These are phyloP conservation scores for Solanum lignicaule DNA, from an alignment of 257 asterid species.

Conservation along the genomic window DNA sequence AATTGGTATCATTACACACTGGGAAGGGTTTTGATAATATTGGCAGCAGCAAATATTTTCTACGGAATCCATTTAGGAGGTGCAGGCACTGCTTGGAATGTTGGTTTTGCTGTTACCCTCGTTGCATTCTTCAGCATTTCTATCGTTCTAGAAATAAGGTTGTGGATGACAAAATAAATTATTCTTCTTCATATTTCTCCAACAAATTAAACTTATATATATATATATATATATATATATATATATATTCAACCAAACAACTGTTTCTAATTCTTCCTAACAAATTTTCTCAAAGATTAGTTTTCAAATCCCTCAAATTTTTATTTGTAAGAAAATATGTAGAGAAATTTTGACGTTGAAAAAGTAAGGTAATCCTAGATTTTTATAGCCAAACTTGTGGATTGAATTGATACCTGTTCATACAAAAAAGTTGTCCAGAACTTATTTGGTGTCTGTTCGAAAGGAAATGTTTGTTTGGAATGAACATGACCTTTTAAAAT, in stretches of 20 bases:
- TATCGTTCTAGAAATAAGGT: conserved; percentile 46
- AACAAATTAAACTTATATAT: not conserved
- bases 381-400: no score
- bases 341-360: not conserved
- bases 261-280: not conserved
- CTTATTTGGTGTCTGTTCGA: no score
- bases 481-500: no score
- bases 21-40: conserved; percentile 50
- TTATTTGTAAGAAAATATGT: not conserved
- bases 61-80: conserved; percentile 61
- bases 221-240: not conserved
- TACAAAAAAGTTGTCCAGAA: no score
- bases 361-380: no score
- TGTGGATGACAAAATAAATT: conserved; percentile 19
- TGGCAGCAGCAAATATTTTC: conserved; percentile 63
- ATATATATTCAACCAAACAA: not conserved
- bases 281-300: not conserved
- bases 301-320: not conserved
- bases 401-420: no score
- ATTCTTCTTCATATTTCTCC: not conserved
- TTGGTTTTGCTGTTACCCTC: conserved; percentile 55
- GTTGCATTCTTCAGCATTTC: conserved; percentile 26
- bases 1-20: conserved; percentile 68
- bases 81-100: conserved; percentile 65
- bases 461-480: no score